phyloP scores from a whole-genome alignment of 2,329 filamentous ascomycete genomes.

The Scedosporium aurantiacum region DNA sequence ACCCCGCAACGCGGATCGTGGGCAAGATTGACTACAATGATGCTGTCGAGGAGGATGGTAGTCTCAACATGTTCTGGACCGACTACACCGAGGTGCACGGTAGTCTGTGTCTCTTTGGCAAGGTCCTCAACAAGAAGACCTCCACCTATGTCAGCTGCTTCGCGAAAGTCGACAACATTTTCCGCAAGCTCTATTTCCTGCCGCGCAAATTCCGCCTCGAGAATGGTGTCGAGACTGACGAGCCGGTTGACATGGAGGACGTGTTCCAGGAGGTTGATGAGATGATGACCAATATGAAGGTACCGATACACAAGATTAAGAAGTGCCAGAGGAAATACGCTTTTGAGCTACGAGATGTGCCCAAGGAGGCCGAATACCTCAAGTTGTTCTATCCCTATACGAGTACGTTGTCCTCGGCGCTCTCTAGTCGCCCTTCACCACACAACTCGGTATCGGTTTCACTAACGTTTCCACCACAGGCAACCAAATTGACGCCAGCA shows the following conservation, averaged over 20 bases:
- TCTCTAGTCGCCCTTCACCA: conserved; percentile 9
- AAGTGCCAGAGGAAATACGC: conserved; percentile 83
- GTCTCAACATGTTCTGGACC: conserved; percentile 89
- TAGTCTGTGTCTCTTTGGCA: conserved; percentile 87
- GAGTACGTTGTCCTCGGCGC: conserved; percentile 33
- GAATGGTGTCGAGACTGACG: conserved; percentile 56
- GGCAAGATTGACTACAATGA: conserved; percentile 77
- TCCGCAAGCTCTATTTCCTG: conserved; percentile 86
- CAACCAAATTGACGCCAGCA: conserved; percentile 56
- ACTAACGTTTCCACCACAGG: conserved; percentile 28
- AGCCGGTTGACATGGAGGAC: conserved; percentile 76
- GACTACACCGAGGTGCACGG: conserved; percentile 92
- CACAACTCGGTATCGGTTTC: neutral
- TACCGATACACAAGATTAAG: conserved; percentile 90
- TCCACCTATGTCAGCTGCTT: conserved; percentile 80
- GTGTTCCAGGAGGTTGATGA: conserved; percentile 83
- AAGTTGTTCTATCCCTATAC: conserved; percentile 95
- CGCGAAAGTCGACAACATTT: conserved; percentile 87
- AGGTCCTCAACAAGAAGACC: conserved; percentile 81
- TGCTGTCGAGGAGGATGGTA: conserved; percentile 88
- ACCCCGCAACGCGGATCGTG: conserved; percentile 48
- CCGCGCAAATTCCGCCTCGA: conserved; percentile 54
- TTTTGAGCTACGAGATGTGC: conserved; percentile 80
- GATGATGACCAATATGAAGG: conserved; percentile 77
- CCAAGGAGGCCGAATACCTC: conserved; percentile 81